Evolutionary conservation across 2,329 filamentous ascomycete species (phyloP), one percentile per base, ranked within the genome.

Genomic region (Aureobasidium sp.): DNA sequence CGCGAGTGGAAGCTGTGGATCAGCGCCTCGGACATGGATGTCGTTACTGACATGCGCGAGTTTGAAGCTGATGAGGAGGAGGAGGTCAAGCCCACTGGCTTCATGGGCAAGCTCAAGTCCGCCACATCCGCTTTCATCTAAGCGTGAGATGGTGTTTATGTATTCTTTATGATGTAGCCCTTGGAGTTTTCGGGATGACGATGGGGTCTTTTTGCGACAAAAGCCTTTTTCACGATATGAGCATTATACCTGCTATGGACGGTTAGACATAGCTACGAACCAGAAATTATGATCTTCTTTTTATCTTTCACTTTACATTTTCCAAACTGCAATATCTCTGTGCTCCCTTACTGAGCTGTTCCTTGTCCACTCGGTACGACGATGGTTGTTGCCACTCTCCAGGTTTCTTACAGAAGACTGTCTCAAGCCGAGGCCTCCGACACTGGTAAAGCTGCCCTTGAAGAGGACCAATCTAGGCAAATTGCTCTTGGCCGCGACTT

Each of bases 21-120:
- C 60, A 57, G 64, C 25, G 42, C 62, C 31, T n/a, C 61, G 3
- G 68, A 69, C 34, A 65, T 70, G 61, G 66, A 70, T 58, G 62
- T 70, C 9, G 39, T 12, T 15, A 66, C 66, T 3, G 66, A 65
- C 39, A 42, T 63, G 14, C 61, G 66, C 44, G 44, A 57, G 22
- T 45, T 63, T 7, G 56, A 62, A 17, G 51, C 41, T 5, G 47
- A 36, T 15, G 55, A 51, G 39, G 62, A 63, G 6, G 61, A 49
- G 29, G 37, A 20, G 1, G n/a, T 25, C 41, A 29, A 34, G 31
- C 9, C 22, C 36, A 49, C 56, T 34, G 56, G 56, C 25, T 20
- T 41, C 17, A 51, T 27, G 56, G 56, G 22, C 45, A 60, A 51
- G 45, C 22, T 51, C 34, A 60, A 39, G 45, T 49, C 56, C 22